These are phyloP conservation scores for Echria macrotheca DNA, from an alignment of 495 filamentous ascomycete species.

Conservation along the genomic window DNA sequence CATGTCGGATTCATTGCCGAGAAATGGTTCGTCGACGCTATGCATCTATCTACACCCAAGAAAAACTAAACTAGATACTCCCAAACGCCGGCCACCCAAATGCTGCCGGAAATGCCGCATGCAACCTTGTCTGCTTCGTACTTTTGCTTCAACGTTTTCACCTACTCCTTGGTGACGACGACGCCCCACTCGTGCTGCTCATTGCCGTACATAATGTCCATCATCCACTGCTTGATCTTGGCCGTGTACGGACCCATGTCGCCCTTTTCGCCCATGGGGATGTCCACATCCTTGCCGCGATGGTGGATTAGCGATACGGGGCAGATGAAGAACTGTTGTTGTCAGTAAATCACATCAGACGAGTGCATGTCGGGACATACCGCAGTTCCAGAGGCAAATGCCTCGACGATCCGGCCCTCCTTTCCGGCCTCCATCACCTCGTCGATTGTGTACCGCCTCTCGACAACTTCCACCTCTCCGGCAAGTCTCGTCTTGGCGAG, in stretches of 20 bases:
- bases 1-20: too few relatives aligned
- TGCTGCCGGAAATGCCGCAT: too few relatives aligned
- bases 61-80: too few relatives aligned
- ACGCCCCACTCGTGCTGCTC: constrained; percentile 75
- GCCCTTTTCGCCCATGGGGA: constrained; percentile 53
- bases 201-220: constrained; percentile 81
- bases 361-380: constrained; percentile 41
- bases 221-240: constrained; percentile 71
- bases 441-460: constrained; percentile 71
- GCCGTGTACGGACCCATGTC: constrained; percentile 59
- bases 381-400: constrained; percentile 84
- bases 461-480: constrained; percentile 64
- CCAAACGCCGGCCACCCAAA: too few relatives aligned
- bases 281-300: constrained; percentile 59
- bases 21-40: too few relatives aligned
- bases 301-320: constrained; percentile 70
- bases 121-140: too few relatives aligned
- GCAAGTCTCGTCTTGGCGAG: constrained; percentile 60
- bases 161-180: constrained; percentile 56
- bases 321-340: constrained; percentile 67
- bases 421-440: constrained; percentile 68
- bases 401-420: constrained; percentile 75
- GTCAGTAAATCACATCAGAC: constrained; percentile 5
- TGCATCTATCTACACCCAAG: too few relatives aligned
- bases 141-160: too few relatives aligned